Base-by-base conservation (phyloP, 2,329 filamentous ascomycete species). In the Periconia digitata region DNA sequence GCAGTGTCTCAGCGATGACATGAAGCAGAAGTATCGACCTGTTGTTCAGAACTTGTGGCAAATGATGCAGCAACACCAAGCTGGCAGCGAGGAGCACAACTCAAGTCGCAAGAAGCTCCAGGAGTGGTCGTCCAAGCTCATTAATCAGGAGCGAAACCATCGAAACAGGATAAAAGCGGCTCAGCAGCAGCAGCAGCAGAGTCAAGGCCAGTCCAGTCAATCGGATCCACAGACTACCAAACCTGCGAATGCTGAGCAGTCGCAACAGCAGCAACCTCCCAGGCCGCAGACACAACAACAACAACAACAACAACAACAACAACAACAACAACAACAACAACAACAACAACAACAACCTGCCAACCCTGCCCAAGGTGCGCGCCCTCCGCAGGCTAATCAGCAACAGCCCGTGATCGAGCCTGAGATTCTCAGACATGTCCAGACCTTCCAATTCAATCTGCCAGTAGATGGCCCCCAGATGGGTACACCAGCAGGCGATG, bases 21-120 rank as follows among this genome's bases (percentile, higher is more conserved):
- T 80, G 57, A 85, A 84, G 68, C 67, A 74, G 38, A 76, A 80
- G 55, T 83, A 83, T 59, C 78, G 78, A 48, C 69, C 75, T 41
- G 72, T 79, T 17, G 76, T 85, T 52, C 73, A 75, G 47, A 76
- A 73, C 51, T 73, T 82, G 42, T 85, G 81, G 81, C 74, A 76
- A 23, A 66, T 75, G 24, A 71, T 81, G 43, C 76, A 81, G 50
- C 74, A 62, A 36, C 74, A 75, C 35, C 73, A 79, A 12, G 68
- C 71, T 27, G 76, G 77, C 44, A 79, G 73, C 43, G 62, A 71
- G 1, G 76, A 81, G 49, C 77, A 81, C 56, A 73, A 74, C 47
- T 69, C 71, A 36, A 80, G 78, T 12, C 76, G 78, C 43, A 67
- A 72, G 22, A 79, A 79, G 54, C 73, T 84, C 17, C 72, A 75